These are phyloP conservation scores for Solanum chiquidenum DNA, from an alignment of 257 asterid genomes.

Conservation along the genomic window DNA sequence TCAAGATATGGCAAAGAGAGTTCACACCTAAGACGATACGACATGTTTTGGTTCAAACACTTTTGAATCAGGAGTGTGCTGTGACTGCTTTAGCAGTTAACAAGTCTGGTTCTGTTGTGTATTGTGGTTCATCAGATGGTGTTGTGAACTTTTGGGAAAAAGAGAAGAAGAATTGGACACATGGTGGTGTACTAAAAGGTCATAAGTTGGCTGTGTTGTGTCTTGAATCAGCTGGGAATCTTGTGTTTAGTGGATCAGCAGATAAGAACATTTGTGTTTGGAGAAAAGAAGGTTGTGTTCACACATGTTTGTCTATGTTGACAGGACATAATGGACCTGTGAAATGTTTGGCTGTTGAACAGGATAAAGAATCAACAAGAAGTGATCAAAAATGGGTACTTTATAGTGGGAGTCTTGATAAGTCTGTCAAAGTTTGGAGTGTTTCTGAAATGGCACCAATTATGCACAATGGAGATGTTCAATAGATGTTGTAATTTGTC, in stretches of 20 bases:
- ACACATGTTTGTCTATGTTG: conserved; percentile 4
- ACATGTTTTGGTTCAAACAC: conserved; percentile 6
- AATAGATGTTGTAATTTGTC: background rate
- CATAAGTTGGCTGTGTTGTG: conserved; percentile 21
- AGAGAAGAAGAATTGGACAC: background rate
- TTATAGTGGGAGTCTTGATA: conserved; percentile 8
- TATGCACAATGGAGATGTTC: background rate
- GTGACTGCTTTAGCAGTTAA: conserved; percentile 11
- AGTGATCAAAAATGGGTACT: conserved; percentile 4
- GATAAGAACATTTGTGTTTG: conserved; percentile 23
- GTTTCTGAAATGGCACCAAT: conserved; percentile 1
- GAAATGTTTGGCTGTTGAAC: conserved; percentile 7
- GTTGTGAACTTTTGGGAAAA: conserved; percentile 19
- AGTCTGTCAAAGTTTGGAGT: conserved; percentile 8
- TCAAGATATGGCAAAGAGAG: conserved; percentile 18
- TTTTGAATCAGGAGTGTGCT: conserved; percentile 9
- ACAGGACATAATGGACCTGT: conserved; percentile 16
- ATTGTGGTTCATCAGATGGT: conserved; percentile 20
- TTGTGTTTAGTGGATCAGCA: conserved; percentile 25
- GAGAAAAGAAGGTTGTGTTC: conserved; percentile 6
- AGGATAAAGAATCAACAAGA: background rate
- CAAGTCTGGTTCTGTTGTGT: background rate
- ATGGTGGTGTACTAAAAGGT: conserved; percentile 17
- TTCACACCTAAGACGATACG: background rate
- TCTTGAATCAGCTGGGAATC: conserved; percentile 10